Percentiles rank a stretch among this genome's conserved stretches.
Conservation (phyloP, 352 stramenopile genomes). For the Phytophthora europaea region DNA sequence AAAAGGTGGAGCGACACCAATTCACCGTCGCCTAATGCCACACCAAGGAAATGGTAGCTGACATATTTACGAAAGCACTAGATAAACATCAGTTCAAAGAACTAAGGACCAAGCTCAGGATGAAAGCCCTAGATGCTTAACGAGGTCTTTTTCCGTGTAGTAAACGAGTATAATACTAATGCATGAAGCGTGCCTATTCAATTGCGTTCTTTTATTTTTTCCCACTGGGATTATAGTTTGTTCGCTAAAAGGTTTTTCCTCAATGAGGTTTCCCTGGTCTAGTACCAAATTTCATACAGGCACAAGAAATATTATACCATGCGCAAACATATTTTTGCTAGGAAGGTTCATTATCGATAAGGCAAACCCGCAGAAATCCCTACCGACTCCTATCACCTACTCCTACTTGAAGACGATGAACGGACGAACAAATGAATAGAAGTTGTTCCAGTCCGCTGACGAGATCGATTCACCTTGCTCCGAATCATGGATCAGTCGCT, state of each 20-base stretch:
- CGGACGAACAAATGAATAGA: too few species aligned
- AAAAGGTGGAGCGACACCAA: conserved; percentile 36
- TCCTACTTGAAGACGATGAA: too few species aligned
- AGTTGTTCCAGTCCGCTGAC: too few species aligned
- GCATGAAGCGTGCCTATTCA: conserved; percentile 14
- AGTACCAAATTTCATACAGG: conserved; percentile 5
- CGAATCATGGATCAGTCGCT: too few species aligned
- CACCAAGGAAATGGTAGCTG: conserved; percentile 36
- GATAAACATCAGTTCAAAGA: conserved; percentile 20
- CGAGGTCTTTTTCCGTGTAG: background rate
- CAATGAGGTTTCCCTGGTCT: conserved; percentile 4
- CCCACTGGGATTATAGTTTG: conserved; percentile 4
- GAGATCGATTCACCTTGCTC: too few species aligned
- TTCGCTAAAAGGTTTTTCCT: conserved; percentile 16
- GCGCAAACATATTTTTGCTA: too few species aligned
- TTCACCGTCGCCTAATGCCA: conserved; percentile 37
- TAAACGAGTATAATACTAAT: conserved; percentile 1
- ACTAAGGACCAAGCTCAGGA: conserved; percentile 4
- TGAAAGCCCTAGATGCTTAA: conserved; percentile 6
- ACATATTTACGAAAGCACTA: conserved; percentile 45
- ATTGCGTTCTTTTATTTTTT: conserved; percentile 9
- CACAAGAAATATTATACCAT: background rate
- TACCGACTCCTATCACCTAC: too few species aligned
- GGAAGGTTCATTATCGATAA: too few species aligned
- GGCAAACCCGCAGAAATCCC: too few species aligned